Percentiles rank a stretch among this genome's conserved stretches.
Evolutionary conservation across 345 rosid genomes (phyloP).

Genomic region (Lumnitzera littorea): DNA sequence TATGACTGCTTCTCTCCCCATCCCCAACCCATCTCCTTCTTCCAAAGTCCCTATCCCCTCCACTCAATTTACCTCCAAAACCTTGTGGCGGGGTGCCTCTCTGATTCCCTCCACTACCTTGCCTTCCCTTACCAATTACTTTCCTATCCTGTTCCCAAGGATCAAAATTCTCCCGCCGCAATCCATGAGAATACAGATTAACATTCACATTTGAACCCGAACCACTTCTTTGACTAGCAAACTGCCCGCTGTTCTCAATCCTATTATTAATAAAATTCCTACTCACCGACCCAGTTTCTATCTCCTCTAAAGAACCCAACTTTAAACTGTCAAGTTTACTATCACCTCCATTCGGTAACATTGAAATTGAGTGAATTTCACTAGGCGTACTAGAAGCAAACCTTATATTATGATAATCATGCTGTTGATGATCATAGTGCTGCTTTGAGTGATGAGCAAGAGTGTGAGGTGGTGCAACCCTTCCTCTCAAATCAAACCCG

Average conservation of each 20-base stretch:
- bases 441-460: conserved; percentile 23
- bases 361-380: too few species aligned
- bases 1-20: conserved; percentile 19
- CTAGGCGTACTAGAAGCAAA: too few species aligned
- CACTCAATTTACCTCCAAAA: conserved; percentile 27
- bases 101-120: conserved; percentile 22
- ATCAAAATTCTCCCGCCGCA: conserved; percentile 26
- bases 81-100: conserved; percentile 40
- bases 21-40: conserved; percentile 25
- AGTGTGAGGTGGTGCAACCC: conserved; percentile 19
- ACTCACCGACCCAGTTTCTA: too few species aligned
- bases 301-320: too few species aligned
- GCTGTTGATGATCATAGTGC: conserved; percentile 16
- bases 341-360: too few species aligned
- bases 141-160: conserved; percentile 20
- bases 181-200: too few species aligned
- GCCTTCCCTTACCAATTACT: conserved; percentile 30
- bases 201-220: conserved; percentile 17
- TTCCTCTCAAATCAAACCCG: conserved; percentile 34
- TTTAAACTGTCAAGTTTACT: too few species aligned
- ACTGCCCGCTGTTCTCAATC: too few species aligned
- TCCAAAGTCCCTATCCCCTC: conserved; percentile 23
- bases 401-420: not conserved
- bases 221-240: not conserved
- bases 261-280: too few species aligned